Conservation (phyloP, 1,284 basidiomycete genomes). For the Ceratorhiza oryzae-sativae region DNA sequence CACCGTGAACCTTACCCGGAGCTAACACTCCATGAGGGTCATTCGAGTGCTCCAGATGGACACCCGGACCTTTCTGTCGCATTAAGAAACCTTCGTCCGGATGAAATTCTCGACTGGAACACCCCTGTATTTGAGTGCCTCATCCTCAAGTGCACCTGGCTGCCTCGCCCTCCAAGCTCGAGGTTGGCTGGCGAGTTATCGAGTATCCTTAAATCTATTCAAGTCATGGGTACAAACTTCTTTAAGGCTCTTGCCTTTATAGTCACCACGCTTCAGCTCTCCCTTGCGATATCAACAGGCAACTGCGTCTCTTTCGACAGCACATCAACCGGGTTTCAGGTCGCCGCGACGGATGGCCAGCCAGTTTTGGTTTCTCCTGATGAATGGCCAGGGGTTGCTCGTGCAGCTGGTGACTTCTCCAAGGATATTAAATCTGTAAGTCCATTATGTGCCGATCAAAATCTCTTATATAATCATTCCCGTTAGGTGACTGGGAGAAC, state of each 20-base stretch:
- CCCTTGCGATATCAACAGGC: not conserved
- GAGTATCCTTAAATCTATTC: too few species aligned
- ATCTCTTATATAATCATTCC: not conserved
- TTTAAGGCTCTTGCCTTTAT: not conserved
- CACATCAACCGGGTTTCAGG: conserved; percentile 29
- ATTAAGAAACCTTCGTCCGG: too few species aligned
- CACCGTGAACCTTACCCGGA: too few species aligned
- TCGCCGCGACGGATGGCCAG: conserved; percentile 44
- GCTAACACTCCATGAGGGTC: too few species aligned
- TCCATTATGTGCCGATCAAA: not conserved
- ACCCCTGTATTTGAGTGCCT: too few species aligned
- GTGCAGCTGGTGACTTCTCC: conserved; percentile 66
- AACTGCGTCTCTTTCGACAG: conserved; percentile 40
- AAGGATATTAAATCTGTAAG: conserved; percentile 60
- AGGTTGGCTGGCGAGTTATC: too few species aligned
- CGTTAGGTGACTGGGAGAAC: conserved; percentile 61
- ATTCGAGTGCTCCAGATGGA: too few species aligned
- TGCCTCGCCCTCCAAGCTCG: too few species aligned
- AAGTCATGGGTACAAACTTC: not conserved
- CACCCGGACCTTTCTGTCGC: too few species aligned
- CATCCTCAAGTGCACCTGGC: too few species aligned
- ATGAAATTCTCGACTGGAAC: too few species aligned
- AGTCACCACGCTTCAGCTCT: not conserved
- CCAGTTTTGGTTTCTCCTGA: conserved; percentile 59
- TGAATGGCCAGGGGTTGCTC: conserved; percentile 70